Conservation (phyloP, 192 early-diverging fungal species). For the Thamnidium elegans region DNA sequence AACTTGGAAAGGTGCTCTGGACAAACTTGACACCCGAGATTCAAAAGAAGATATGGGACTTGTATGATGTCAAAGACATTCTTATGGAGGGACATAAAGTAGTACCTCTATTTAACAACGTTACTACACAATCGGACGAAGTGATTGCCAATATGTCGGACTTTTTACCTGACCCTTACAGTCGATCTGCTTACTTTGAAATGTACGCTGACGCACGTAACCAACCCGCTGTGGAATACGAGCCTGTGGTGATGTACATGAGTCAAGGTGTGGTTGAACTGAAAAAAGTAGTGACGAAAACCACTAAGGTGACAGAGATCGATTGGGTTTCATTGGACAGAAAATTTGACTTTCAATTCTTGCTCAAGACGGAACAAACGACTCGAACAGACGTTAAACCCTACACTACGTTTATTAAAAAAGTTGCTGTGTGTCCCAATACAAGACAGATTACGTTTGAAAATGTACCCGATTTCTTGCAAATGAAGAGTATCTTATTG, state of each 20-base stretch:
- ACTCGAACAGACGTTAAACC: conserved; percentile 40
- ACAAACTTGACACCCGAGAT: conserved; percentile 24
- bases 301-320: conserved; percentile 28
- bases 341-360: conserved; percentile 40
- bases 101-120: conserved; percentile 26
- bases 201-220: conserved; percentile 39
- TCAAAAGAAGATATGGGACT: conserved; percentile 33
- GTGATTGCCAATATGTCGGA: conserved; percentile 9
- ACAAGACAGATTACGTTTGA: conserved; percentile 33
- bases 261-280: conserved; percentile 32
- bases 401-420: conserved; percentile 43
- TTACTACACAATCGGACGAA: conserved; percentile 25
- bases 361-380: conserved; percentile 18
- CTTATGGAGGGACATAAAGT: conserved; percentile 29
- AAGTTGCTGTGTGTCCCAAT: conserved; percentile 27
- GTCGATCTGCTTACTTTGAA: conserved; percentile 30
- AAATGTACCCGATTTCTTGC: conserved; percentile 36
- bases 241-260: conserved; percentile 34
- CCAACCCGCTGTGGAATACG: conserved; percentile 26
- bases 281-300: conserved; percentile 29
- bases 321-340: conserved; percentile 38
- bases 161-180: conserved; percentile 13
- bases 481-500: conserved; percentile 28
- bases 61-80: conserved; percentile 37
- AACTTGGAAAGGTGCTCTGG: conserved; percentile 41